phyloP scores from a whole-genome alignment of 2,329 filamentous ascomycete genomes.

The Penicillium sp. region DNA sequence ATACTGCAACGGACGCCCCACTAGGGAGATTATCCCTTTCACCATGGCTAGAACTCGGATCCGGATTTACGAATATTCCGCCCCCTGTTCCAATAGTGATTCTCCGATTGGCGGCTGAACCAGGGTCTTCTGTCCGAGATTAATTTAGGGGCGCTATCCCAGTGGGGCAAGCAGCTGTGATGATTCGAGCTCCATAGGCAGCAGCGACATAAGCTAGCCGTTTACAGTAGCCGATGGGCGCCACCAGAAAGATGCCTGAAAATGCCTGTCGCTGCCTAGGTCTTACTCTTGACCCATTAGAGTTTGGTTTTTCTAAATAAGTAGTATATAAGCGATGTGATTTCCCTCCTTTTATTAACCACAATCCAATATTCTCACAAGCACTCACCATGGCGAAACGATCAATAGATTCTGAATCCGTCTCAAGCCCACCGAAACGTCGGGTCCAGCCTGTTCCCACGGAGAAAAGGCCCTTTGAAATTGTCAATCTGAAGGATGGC shows the following conservation, averaged over 20 bases:
- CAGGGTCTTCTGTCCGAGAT: no score
- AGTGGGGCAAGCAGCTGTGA: background rate
- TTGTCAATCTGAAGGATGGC: conserved; percentile 11
- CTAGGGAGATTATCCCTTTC: no score
- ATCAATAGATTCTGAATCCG: background rate
- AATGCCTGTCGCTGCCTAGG: background rate
- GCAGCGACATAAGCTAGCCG: background rate
- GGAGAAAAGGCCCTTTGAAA: conserved; percentile 4
- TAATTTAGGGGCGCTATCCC: no score
- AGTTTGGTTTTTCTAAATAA: background rate
- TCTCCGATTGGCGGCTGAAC: no score
- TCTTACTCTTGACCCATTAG: background rate
- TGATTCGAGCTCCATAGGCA: background rate
- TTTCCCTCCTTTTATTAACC: background rate
- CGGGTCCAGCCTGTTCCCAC: background rate
- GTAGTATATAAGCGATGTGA: background rate
- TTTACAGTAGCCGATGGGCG: background rate
- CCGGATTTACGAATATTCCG: no score
- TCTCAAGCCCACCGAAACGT: background rate
- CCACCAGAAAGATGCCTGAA: background rate
- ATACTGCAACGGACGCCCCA: no score
- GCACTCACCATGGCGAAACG: background rate
- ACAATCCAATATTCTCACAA: background rate
- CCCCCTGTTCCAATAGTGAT: no score
- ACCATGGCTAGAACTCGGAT: no score